Conservation (phyloP, 768 basidiomycete genomes). For the Trametes gibbosa region DNA sequence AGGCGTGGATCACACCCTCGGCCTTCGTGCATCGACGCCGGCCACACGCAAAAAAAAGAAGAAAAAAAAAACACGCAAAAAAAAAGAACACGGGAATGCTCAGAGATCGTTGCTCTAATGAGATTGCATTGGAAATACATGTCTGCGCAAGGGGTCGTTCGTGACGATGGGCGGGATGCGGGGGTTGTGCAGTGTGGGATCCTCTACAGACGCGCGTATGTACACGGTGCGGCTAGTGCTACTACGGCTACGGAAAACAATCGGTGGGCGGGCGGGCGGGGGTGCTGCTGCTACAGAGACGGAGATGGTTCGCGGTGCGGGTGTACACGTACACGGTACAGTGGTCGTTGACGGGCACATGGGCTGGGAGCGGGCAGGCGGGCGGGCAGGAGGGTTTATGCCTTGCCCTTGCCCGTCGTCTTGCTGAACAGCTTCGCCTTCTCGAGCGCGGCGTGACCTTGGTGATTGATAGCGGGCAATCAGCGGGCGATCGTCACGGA, state of each 20-base stretch:
- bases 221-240: conserved; percentile 10
- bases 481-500: not conserved
- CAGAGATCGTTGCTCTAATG: conserved; percentile 11
- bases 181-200: not conserved
- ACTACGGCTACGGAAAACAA: conserved; percentile 13
- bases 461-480: too few relatives aligned
- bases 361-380: not conserved
- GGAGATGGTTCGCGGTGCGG: not conserved
- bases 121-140: conserved; percentile 13
- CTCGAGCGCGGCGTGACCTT: conserved; percentile 83
- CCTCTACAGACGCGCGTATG: conserved; percentile 9
- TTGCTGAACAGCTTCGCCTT: conserved; percentile 94
- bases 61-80: not conserved
- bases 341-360: not conserved
- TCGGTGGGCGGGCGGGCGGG: too few relatives aligned
- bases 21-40: too few relatives aligned
- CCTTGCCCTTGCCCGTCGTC: conserved; percentile 66
- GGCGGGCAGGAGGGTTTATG: conserved; percentile 30
- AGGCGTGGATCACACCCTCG: too few relatives aligned
- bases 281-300: conserved; percentile 9
- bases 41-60: too few relatives aligned
- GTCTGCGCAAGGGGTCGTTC: not conserved
- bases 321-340: too few relatives aligned
- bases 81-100: not conserved
- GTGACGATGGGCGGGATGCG: conserved; percentile 1